These are phyloP conservation scores for Houttuynia cordata DNA, from an alignment of 164 flowering plant species.

Conservation along the genomic window DNA sequence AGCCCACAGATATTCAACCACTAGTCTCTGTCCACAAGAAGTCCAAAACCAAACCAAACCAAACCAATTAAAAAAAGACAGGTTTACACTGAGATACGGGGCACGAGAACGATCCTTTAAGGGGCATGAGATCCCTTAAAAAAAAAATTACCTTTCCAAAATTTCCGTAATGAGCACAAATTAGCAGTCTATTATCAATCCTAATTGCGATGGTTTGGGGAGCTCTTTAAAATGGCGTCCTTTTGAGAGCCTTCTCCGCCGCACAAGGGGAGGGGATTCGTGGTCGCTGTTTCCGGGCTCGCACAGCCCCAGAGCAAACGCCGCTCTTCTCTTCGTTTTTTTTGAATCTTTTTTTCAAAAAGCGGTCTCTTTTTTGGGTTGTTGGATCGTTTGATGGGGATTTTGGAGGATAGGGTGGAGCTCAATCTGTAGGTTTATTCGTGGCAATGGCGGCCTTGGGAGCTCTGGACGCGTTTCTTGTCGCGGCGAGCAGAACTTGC, in stretches of 20 bases:
- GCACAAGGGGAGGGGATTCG: not conserved
- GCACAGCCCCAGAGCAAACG: not conserved
- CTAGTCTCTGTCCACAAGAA: no score
- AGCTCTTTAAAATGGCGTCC: no score
- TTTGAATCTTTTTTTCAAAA: no score
- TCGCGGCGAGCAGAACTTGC: conserved; percentile 54
- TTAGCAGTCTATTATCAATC: no score
- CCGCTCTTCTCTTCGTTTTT: not conserved
- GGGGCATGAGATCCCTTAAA: no score
- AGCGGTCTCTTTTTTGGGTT: not conserved
- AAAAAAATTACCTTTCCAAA: no score
- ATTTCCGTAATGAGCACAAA: no score
- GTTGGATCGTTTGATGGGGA: not conserved
- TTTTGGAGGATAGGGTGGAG: not conserved
- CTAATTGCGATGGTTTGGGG: no score
- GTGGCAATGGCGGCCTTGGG: conserved; percentile 3
- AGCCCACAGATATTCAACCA: not conserved
- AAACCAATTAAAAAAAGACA: no score
- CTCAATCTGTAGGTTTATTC: not conserved
- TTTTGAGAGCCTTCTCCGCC: conserved; percentile 1
- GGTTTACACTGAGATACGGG: no score
- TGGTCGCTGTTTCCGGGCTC: conserved; percentile 1
- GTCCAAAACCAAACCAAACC: no score
- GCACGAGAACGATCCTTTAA: no score
- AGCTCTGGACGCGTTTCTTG: conserved; percentile 39